Evolutionary conservation across 495 filamentous ascomycete genomes (phyloP), one percentile per base, ranked within the genome.

Genomic region (Amorphotheca resinae): DNA sequence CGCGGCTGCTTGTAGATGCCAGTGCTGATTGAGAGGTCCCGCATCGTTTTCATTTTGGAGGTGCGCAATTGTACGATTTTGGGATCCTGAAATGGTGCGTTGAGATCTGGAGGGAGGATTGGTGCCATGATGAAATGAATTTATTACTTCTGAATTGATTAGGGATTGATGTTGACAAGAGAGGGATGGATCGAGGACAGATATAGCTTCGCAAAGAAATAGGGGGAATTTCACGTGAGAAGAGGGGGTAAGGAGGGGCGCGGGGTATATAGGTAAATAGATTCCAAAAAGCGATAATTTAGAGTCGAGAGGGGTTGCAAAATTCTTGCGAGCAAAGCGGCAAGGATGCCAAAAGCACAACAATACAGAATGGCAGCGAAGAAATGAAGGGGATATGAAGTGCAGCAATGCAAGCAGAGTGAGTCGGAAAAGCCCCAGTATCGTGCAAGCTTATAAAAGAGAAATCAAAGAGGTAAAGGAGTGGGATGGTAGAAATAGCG

Each of bases 1-100:
- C 58, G 59, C 0, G 60, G 58, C 0, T 44, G 36, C 48, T 78
- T 78, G 49, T 73, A 64, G 55, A 78, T 78, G 0, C 64, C 74
- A 0, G 68, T 65, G 38, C 61, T 42, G 36, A 68, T 59, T 9
- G 50, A 55, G 2, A 68, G 57, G 6, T 61, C 61, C 15, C 49
- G 54, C 58, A 75, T 60, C 9, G 46, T 51, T 51, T 70, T 64
- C 65, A 76, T 70, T 38, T 55, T 65, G 39, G 68, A 66, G 1
- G 66, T 64, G 36, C 73, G 70, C n/a, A 76, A 49, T 47, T 76
- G 65, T 33, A 70, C 54, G 18, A 77, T 51, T 2, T 54, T 63
- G 45, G 73, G 68, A 17, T 9, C 41, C 8, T 44, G 33, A 34
- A 38, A 54, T 30, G 51, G 46, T 4, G 43, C 39, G 33, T 44